Evolutionary conservation across 371 early-diverging fungal genomes (phyloP).

Genomic region (Saksenaea oblongispora): DNA sequence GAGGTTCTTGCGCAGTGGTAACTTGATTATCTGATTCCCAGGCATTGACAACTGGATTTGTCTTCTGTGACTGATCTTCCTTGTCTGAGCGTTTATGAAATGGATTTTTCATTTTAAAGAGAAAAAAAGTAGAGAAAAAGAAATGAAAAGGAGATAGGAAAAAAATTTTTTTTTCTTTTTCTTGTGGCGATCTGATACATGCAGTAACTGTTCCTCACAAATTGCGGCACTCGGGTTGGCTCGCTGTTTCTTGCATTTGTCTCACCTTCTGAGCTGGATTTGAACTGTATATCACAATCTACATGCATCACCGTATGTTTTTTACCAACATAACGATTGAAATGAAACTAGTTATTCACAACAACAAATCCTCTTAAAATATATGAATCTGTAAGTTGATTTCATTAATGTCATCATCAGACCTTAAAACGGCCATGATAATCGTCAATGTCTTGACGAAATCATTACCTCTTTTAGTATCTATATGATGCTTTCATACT

Average conservation of each 20-base stretch:
- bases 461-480: too few species aligned
- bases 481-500: too few species aligned
- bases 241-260: constrained; percentile 1
- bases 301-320: background rate
- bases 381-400: too few species aligned
- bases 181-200: constrained; percentile 4
- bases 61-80: background rate
- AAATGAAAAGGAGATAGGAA: background rate
- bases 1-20: background rate
- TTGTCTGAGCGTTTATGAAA: background rate
- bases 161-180: background rate
- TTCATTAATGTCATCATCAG: too few species aligned
- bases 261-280: background rate
- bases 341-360: too few species aligned
- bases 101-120: background rate
- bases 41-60: constrained; percentile 9
- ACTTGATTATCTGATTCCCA: constrained; percentile 6
- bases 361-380: too few species aligned
- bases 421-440: too few species aligned
- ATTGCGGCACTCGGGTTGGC: constrained; percentile 1
- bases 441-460: too few species aligned
- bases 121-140: background rate
- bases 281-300: background rate
- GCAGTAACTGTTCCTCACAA: constrained; percentile 1
- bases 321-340: too few species aligned